These are phyloP conservation scores for Sporothrix brasiliensis DNA, from an alignment of 2,329 filamentous ascomycete genomes.

Conservation along the genomic window DNA sequence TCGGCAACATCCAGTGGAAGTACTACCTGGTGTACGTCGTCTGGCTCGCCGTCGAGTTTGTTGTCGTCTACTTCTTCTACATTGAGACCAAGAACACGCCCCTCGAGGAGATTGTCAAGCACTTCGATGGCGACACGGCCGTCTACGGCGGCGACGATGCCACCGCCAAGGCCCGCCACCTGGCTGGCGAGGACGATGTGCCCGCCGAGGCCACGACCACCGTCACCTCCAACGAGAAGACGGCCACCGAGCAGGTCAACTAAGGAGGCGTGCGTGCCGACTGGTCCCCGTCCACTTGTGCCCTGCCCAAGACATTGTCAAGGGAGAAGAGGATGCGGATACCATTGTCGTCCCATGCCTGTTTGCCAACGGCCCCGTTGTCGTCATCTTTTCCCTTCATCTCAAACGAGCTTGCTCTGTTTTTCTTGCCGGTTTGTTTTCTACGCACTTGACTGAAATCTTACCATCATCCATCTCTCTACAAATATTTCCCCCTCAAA, in stretches of 20 bases:
- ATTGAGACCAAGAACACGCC: conserved; percentile 68
- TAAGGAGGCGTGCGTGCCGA: neutral
- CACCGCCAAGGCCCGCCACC: conserved; percentile 34
- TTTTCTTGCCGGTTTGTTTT: neutral
- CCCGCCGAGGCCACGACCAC: neutral
- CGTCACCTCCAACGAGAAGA: conserved; percentile 29
- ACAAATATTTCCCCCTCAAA: neutral
- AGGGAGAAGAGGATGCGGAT: no score
- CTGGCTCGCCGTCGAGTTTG: conserved; percentile 49
- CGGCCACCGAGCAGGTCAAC: conserved; percentile 24
- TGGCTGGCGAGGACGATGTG: conserved; percentile 31
- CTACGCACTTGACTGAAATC: neutral
- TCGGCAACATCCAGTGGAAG: conserved; percentile 47
- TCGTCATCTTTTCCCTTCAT: neutral
- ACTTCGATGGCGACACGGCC: conserved; percentile 33
- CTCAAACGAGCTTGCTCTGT: conserved; percentile 8
- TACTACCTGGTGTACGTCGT: conserved; percentile 51
- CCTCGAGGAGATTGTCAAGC: conserved; percentile 35
- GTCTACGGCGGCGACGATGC: conserved; percentile 33
- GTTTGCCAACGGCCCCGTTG: neutral
- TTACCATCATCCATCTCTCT: conserved; percentile 2
- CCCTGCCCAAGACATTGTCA: no score
- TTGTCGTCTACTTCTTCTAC: conserved; percentile 75
- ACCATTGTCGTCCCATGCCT: neutral
- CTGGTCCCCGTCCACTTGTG: no score